Conservation (phyloP, 2,329 filamentous ascomycete species). For the Fusarium brachygibbosum region DNA sequence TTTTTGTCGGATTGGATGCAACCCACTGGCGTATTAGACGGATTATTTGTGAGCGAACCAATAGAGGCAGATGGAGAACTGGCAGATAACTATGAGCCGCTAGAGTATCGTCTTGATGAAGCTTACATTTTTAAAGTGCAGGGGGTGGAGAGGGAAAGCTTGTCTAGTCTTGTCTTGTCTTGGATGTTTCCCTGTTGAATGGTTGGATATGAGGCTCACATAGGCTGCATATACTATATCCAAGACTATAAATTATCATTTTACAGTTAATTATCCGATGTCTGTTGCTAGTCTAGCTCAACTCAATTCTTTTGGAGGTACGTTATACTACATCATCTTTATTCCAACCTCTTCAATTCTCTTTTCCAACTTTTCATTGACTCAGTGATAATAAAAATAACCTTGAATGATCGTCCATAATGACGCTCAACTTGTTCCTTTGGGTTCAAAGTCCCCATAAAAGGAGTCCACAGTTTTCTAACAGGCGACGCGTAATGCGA, state of each 20-base stretch:
- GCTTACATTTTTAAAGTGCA: slow-evolving; percentile 1
- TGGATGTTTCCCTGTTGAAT: slow-evolving; percentile 24
- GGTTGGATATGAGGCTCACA: slow-evolving; percentile 9
- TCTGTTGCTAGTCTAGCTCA: neutral
- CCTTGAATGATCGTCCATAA: slow-evolving; percentile 2
- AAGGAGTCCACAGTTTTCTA: slow-evolving; percentile 15
- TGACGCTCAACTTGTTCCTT: slow-evolving; percentile 6
- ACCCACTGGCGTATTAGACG: neutral
- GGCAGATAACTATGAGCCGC: slow-evolving; percentile 9
- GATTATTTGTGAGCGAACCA: slow-evolving; percentile 13
- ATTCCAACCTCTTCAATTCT: neutral
- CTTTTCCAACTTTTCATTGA: neutral
- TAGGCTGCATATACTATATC: neutral
- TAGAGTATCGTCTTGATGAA: slow-evolving; percentile 32
- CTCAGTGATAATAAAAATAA: neutral
- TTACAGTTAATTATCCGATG: slow-evolving; percentile 13
- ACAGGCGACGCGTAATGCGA: slow-evolving; percentile 33
- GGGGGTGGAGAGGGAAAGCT: slow-evolving; percentile 20
- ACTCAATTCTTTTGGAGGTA: neutral
- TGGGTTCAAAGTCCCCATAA: slow-evolving; percentile 18
- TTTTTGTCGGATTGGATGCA: neutral
- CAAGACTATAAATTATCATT: neutral
- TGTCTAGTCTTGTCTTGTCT: slow-evolving; percentile 15
- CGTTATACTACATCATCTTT: neutral
- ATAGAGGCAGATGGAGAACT: neutral